Conservation (phyloP, 176 grass and related monocot genomes). For the Alloteropsis semialata region DNA sequence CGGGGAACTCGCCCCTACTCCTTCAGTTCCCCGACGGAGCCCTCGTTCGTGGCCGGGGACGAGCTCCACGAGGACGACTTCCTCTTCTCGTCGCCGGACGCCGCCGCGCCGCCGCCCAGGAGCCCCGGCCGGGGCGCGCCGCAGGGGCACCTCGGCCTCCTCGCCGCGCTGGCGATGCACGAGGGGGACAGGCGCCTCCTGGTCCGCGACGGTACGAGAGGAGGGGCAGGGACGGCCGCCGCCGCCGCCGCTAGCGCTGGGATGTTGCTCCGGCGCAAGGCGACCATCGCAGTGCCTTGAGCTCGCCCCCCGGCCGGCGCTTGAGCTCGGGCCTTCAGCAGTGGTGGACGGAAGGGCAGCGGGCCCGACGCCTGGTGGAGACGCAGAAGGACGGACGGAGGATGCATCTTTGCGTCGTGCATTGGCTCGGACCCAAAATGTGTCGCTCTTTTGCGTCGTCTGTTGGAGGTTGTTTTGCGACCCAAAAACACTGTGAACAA, state of each 20-base stretch:
- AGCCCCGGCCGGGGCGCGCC: constrained; percentile 20
- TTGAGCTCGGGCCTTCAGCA: too few species aligned
- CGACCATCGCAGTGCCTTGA: constrained; percentile 49
- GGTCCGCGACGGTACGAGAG: constrained; percentile 12
- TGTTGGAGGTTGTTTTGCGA: too few species aligned
- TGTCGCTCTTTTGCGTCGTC: too few species aligned
- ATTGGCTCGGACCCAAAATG: too few species aligned
- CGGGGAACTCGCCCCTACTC: too few species aligned
- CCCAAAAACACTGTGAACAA: too few species aligned
- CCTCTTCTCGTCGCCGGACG: constrained; percentile 40
- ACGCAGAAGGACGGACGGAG: too few species aligned
- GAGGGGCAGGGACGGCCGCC: neutral
- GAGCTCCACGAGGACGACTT: constrained; percentile 55
- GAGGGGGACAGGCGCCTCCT: constrained; percentile 48
- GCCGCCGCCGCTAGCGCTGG: constrained; percentile 15
- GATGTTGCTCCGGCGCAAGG: constrained; percentile 36
- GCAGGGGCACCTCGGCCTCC: constrained; percentile 42
- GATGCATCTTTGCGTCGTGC: too few species aligned
- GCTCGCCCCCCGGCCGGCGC: too few species aligned
- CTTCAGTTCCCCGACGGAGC: constrained; percentile 46
- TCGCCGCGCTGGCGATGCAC: constrained; percentile 52
- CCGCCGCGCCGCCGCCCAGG: neutral
- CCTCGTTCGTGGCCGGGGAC: constrained; percentile 39
- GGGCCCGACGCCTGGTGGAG: too few species aligned
- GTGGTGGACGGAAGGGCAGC: too few species aligned